Evolutionary conservation across 2,329 filamentous ascomycete genomes (phyloP).

Genomic region (Paradendryphiella salina): DNA sequence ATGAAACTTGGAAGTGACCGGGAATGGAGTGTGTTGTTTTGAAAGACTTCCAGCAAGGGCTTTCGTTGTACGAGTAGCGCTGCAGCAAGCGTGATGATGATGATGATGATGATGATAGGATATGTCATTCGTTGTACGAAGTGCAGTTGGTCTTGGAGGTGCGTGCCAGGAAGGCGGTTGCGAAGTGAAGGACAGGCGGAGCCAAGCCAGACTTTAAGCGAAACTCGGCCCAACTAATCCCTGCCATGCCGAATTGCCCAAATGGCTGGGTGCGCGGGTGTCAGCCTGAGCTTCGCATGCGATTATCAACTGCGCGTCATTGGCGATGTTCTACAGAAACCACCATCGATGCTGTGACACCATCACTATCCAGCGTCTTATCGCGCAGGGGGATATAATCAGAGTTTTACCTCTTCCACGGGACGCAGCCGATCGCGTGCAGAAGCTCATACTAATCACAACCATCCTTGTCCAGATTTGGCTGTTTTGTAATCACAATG

Average conservation of each 20-base stretch:
- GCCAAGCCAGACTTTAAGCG: neutral
- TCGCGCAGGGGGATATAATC: neutral
- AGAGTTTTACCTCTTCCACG: neutral
- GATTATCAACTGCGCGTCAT: neutral
- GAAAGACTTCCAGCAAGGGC: no score
- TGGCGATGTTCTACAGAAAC: neutral
- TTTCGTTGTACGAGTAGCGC: no score
- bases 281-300: neutral
- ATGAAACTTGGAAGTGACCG: no score
- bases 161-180: neutral
- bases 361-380: neutral
- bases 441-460: constrained; percentile 20
- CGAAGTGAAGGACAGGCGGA: neutral
- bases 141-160: no score
- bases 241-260: neutral
- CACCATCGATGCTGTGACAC: neutral
- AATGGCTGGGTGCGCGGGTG: neutral
- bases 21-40: no score
- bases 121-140: no score
- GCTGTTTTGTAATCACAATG: constrained; percentile 39
- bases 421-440: neutral
- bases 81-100: no score
- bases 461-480: constrained; percentile 12
- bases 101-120: no score
- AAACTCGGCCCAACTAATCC: neutral